These are phyloP conservation scores for Pulveroboletus ridleyi DNA, from an alignment of 1,284 basidiomycete genomes.

Conservation along the genomic window DNA sequence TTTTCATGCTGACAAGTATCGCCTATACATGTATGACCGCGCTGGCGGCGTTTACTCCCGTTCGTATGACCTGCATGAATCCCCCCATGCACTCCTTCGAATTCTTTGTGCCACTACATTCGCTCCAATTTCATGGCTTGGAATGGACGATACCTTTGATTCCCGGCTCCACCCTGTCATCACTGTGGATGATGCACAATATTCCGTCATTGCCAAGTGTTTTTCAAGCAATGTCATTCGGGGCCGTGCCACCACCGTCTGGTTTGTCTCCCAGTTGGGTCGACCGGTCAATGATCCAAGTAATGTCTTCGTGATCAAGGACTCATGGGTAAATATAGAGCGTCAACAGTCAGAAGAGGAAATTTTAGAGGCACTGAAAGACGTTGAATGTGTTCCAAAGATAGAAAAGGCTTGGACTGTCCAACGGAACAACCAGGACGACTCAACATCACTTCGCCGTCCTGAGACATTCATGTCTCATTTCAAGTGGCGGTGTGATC, in stretches of 20 bases:
- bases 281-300: not conserved
- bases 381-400: too few relatives aligned
- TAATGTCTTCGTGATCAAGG: conserved; percentile 2
- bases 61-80: conserved; percentile 2
- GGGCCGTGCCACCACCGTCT: conserved; percentile 2
- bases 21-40: conserved; percentile 4
- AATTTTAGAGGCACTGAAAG: too few relatives aligned
- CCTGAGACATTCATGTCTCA: too few relatives aligned
- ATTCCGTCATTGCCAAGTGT: conserved; percentile 1
- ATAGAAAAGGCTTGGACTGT: too few relatives aligned
- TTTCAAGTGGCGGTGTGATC: too few relatives aligned
- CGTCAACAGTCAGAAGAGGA: too few relatives aligned
- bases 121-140: not conserved
- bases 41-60: conserved; percentile 1
- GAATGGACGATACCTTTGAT: conserved; percentile 5
- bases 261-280: not conserved
- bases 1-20: not conserved
- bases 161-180: conserved; percentile 5
- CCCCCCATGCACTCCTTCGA: not conserved
- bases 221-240: conserved; percentile 3
- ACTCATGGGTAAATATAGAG: not conserved
- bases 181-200: not conserved
- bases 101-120: conserved; percentile 2
- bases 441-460: too few relatives aligned
- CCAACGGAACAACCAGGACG: too few relatives aligned